Percentiles rank a stretch among this genome's conserved stretches.
These are phyloP conservation scores for Vitis rupestris DNA, from an alignment of 164 flowering plant genomes.

Conservation along the genomic window DNA sequence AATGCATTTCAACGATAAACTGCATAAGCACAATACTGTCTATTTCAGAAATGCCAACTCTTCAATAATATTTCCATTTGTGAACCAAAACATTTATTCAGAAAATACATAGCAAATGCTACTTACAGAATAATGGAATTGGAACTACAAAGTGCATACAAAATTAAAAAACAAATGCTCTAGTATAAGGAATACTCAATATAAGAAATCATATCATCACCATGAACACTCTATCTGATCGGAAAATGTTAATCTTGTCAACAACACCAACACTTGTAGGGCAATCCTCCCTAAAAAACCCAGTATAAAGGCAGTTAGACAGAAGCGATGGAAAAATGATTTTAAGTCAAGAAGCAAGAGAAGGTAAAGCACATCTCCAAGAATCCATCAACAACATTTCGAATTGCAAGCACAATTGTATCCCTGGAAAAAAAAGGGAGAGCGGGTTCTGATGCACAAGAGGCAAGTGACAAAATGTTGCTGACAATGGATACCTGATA, in stretches of 20 bases:
- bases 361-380: slow-evolving; percentile 55
- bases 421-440: slow-evolving; percentile 68
- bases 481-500: slow-evolving; percentile 81
- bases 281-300: slow-evolving; percentile 50
- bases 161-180: neutral
- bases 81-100: neutral
- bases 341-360: neutral
- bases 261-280: slow-evolving; percentile 41
- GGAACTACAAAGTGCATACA: neutral
- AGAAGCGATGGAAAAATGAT: slow-evolving; percentile 3
- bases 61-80: no score
- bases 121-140: neutral
- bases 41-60: no score
- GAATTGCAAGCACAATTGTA: slow-evolving; percentile 57
- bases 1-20: slow-evolving; percentile 84
- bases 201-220: slow-evolving; percentile 29
- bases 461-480: slow-evolving; percentile 66
- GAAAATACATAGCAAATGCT: neutral
- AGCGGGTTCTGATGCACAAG: slow-evolving; percentile 53
- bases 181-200: neutral
- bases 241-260: slow-evolving; percentile 84
- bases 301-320: neutral
- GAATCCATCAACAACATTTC: slow-evolving; percentile 90
- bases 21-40: slow-evolving; percentile 30
- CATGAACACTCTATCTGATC: slow-evolving; percentile 94